phyloP scores from a whole-genome alignment of 441 rosid genomes.

The Brassica balearica region DNA sequence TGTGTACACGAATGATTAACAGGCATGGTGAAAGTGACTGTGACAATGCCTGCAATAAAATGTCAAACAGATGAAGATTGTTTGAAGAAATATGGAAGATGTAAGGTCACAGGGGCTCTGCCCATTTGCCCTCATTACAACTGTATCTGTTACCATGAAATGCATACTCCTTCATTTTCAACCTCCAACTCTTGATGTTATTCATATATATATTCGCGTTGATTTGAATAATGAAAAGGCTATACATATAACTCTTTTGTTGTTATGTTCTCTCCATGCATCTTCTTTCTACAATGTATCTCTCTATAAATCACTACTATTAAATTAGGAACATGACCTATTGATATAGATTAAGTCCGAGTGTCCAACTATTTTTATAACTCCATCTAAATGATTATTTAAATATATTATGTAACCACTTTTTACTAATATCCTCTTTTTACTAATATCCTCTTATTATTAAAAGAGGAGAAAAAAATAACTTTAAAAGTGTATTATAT shows the following conservation, averaged over 20 bases:
- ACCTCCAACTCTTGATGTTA: conserved; percentile 7
- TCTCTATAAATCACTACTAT: not conserved
- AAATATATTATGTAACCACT: no score
- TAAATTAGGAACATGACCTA: no score
- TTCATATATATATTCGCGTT: not conserved
- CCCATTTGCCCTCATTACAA: not conserved
- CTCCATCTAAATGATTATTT: no score
- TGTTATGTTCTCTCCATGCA: not conserved
- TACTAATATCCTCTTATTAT: no score
- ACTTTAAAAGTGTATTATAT: no score
- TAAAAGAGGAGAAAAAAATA: no score
- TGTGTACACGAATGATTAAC: not conserved
- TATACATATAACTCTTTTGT: not conserved
- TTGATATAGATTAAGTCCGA: no score
- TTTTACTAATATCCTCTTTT: no score
- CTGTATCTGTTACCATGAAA: not conserved
- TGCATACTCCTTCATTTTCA: not conserved
- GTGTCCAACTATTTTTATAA: no score
- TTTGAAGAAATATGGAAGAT: not conserved
- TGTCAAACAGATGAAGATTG: not conserved
- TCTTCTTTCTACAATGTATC: not conserved
- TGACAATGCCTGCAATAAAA: not conserved
- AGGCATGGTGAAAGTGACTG: conserved; percentile 30
- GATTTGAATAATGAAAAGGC: not conserved
- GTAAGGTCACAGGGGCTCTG: not conserved